Evolutionary conservation across 192 early-diverging fungal species (phyloP).

Genomic region (Backusella australiensis): DNA sequence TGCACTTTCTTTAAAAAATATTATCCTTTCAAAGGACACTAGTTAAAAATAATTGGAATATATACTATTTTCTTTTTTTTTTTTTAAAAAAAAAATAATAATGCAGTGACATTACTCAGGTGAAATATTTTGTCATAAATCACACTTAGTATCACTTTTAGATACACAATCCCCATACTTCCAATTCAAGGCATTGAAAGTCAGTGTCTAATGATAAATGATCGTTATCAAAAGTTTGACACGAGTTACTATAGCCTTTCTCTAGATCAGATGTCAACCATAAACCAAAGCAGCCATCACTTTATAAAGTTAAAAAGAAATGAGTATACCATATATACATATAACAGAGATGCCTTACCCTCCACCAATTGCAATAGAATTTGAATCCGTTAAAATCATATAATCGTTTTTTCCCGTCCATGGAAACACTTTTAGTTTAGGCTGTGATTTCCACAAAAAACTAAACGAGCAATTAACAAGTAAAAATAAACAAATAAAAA

Average conservation of each 20-base stretch:
- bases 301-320: slow-evolving; percentile 2
- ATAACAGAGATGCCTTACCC: slow-evolving; percentile 37
- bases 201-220: slow-evolving; percentile 20
- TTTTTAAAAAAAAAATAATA: no score
- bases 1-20: no score
- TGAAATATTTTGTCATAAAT: neutral
- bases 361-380: slow-evolving; percentile 79
- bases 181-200: slow-evolving; percentile 34
- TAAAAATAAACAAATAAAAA: neutral
- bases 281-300: slow-evolving; percentile 73
- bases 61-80: no score
- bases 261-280: slow-evolving; percentile 75
- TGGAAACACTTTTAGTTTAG: slow-evolving; percentile 51
- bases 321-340: neutral
- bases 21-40: no score
- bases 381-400: slow-evolving; percentile 67
- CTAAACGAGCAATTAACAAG: slow-evolving; percentile 60
- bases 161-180: slow-evolving; percentile 33
- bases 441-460: slow-evolving; percentile 23
- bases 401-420: slow-evolving; percentile 81
- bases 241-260: slow-evolving; percentile 62
- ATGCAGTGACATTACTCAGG: no score
- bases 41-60: no score
- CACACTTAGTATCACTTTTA: neutral
- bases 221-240: slow-evolving; percentile 81